Conservation (phyloP, 495 filamentous ascomycete genomes). For the Darksidea phi region DNA sequence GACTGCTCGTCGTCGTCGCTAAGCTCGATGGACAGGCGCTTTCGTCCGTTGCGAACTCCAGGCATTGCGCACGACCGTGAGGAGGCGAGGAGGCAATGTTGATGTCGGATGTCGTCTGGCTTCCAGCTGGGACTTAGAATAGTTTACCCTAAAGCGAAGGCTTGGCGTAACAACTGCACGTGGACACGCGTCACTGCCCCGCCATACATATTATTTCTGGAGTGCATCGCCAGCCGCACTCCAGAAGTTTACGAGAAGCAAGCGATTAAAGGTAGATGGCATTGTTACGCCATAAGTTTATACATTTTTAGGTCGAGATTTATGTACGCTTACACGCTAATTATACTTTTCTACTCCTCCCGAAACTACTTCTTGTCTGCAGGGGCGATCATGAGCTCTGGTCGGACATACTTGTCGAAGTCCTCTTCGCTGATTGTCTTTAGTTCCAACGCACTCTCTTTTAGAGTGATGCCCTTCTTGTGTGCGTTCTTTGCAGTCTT, state of each 20-base stretch:
- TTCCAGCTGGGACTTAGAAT: too few relatives aligned
- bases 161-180: too few relatives aligned
- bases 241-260: too few relatives aligned
- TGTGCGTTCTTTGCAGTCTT: slow-evolving; percentile 99
- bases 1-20: slow-evolving; percentile 31
- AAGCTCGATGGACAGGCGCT: neutral
- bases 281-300: too few relatives aligned
- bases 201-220: too few relatives aligned
- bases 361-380: slow-evolving; percentile 51
- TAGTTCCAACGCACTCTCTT: slow-evolving; percentile 91
- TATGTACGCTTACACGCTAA: slow-evolving; percentile 8
- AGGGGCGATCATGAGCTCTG: slow-evolving; percentile 96
- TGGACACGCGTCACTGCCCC: too few relatives aligned
- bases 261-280: too few relatives aligned
- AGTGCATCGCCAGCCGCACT: too few relatives aligned
- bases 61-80: neutral
- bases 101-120: neutral
- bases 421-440: slow-evolving; percentile 85
- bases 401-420: slow-evolving; percentile 85
- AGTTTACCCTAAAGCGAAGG: too few relatives aligned
- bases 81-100: neutral
- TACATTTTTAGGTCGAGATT: too few relatives aligned
- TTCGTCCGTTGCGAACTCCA: neutral
- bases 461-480: slow-evolving; percentile 93
- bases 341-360: slow-evolving; percentile 1